phyloP scores from a whole-genome alignment of 495 filamentous ascomycete genomes.

The Letharia columbiana region DNA sequence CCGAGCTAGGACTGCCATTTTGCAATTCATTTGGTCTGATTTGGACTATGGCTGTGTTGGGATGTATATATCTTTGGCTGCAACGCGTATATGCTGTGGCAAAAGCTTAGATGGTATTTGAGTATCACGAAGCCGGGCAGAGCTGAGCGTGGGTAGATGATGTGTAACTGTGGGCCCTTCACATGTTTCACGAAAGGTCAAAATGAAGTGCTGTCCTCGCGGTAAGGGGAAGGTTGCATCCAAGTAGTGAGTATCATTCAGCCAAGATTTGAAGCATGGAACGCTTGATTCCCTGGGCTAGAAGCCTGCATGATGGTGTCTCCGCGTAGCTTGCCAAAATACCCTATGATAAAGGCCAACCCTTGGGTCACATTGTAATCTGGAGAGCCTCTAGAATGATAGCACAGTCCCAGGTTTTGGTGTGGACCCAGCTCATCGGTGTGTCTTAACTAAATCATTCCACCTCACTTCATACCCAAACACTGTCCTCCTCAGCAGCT shows the following conservation, averaged over 20 bases:
- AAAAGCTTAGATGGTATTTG: neutral
- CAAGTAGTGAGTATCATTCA: neutral
- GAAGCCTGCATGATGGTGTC: neutral
- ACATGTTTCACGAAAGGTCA: neutral
- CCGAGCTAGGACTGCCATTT: neutral
- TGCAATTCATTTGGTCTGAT: neutral
- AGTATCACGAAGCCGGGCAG: neutral
- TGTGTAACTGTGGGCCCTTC: neutral
- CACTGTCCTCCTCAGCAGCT: constrained; percentile 65
- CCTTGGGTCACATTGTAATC: neutral
- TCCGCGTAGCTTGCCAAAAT: neutral
- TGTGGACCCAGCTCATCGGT: neutral
- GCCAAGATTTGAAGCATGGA: neutral
- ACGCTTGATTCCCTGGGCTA: neutral
- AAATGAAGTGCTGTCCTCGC: neutral
- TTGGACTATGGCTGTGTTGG: neutral
- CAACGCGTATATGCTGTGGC: neutral
- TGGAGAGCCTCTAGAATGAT: neutral
- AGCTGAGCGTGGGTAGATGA: neutral
- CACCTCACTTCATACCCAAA: constrained; percentile 61
- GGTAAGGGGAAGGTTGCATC: neutral
- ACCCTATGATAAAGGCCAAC: neutral
- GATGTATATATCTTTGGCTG: neutral
- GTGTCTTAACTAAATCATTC: neutral
- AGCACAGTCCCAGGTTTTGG: neutral